Conservation (phyloP, 371 early-diverging fungal species). For the Actinomucor elegans region DNA sequence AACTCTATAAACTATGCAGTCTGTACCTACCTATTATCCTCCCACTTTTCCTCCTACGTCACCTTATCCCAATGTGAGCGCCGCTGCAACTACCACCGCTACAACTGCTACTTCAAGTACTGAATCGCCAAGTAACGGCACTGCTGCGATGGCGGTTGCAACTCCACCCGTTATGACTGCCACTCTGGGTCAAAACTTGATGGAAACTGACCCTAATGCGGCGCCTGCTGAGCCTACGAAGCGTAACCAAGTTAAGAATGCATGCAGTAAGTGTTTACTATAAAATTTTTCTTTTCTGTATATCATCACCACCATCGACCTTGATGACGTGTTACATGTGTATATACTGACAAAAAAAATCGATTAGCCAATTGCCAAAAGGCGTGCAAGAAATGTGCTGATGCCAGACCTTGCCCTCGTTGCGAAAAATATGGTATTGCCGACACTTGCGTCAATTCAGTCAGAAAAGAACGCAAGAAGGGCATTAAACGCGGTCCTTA, state of each 20-base stretch:
- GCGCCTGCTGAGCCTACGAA: slow-evolving; percentile 17
- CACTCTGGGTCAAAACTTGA: not conserved
- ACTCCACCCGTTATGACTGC: slow-evolving; percentile 15
- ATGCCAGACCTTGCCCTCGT: slow-evolving; percentile 84
- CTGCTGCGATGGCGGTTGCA: slow-evolving; percentile 22
- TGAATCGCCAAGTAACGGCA: slow-evolving; percentile 12
- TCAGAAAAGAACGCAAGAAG: slow-evolving; percentile 82
- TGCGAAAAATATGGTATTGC: slow-evolving; percentile 77
- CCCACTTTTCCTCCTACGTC: slow-evolving; percentile 19
- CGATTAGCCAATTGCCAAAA: slow-evolving; percentile 81
- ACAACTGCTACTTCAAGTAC: too few species aligned
- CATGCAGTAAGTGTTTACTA: slow-evolving; percentile 57
- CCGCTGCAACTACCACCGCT: not conserved
- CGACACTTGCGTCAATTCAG: slow-evolving; percentile 77
- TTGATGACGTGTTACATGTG: too few species aligned
- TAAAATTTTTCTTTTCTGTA: not conserved
- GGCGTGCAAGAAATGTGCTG: slow-evolving; percentile 93
- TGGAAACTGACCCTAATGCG: not conserved
- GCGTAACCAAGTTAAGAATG: slow-evolving; percentile 52
- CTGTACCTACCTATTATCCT: slow-evolving; percentile 2
- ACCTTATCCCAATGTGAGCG: not conserved
- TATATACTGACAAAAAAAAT: not conserved
- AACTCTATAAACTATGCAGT: too few species aligned
- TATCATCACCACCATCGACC: too few species aligned
- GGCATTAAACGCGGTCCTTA: slow-evolving; percentile 88